Evolutionary conservation across 257 asterid species (phyloP).

Genomic region (Nicotiana tabacum): DNA sequence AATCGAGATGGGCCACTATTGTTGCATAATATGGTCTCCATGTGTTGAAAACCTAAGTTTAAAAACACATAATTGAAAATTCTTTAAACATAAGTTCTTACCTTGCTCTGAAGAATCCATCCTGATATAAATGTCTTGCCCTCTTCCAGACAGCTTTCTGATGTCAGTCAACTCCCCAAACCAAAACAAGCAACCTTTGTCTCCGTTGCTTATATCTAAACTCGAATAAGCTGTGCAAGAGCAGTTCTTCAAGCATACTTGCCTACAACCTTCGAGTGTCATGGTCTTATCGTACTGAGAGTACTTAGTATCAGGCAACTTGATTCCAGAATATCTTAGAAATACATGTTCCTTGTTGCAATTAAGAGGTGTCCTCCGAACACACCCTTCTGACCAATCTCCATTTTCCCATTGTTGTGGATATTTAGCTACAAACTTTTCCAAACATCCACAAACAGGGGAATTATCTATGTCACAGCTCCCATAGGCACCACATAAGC

Average conservation of each 20-base stretch:
- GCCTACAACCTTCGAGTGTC: conserved; percentile 17
- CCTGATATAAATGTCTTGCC: conserved; percentile 25
- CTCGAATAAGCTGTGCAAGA: conserved; percentile 32
- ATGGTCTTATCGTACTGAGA: background rate
- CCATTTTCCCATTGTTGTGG: conserved; percentile 6
- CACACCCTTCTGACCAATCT: conserved; percentile 29
- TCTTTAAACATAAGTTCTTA: background rate
- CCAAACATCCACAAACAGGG: conserved; percentile 31
- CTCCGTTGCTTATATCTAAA: conserved; percentile 13
- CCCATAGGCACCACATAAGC: conserved; percentile 26
- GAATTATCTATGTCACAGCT: conserved; percentile 13
- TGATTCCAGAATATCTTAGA: background rate
- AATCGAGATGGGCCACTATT: background rate
- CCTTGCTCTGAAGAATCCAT: conserved; percentile 22
- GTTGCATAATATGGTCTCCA: background rate
- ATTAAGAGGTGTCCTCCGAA: conserved; percentile 13
- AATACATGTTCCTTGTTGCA: conserved; percentile 1
- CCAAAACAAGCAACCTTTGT: conserved; percentile 39
- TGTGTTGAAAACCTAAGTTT: background rate
- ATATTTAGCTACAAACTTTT: conserved; percentile 14
- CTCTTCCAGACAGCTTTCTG: conserved; percentile 6
- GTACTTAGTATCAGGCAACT: conserved; percentile 2
- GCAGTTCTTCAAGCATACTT: conserved; percentile 26
- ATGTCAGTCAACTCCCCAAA: conserved; percentile 27
- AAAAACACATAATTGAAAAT: background rate